Conservation (phyloP, 139 green algal species). For the Chlamydomonas asymmetrica region DNA sequence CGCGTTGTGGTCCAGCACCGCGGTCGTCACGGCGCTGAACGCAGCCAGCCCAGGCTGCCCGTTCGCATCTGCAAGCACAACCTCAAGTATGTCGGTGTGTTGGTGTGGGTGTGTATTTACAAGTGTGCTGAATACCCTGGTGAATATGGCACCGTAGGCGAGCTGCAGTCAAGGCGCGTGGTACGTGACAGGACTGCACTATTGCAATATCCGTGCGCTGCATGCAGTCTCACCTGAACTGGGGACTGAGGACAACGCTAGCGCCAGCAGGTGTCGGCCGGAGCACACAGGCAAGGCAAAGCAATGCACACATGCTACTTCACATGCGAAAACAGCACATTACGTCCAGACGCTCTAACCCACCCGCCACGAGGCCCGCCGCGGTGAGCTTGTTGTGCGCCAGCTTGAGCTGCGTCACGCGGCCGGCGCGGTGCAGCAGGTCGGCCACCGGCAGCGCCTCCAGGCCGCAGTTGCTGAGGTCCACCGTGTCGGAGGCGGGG, state of each 20-base stretch:
- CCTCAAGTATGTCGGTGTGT: no score
- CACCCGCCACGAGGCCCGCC: background rate
- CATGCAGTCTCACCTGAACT: no score
- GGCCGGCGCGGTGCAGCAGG: slow-evolving; percentile 32
- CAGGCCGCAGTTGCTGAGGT: slow-evolving; percentile 40
- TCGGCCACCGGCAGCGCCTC: slow-evolving; percentile 36
- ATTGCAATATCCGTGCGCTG: no score
- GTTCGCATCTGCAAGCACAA: no score
- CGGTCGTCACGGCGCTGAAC: slow-evolving; percentile 24
- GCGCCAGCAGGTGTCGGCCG: background rate
- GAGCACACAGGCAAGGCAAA: no score
- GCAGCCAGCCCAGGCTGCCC: slow-evolving; percentile 30
- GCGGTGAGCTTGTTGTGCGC: slow-evolving; percentile 40
- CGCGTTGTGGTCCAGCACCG: slow-evolving; percentile 57
- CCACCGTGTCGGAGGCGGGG: slow-evolving; percentile 29
- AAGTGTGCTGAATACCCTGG: no score
- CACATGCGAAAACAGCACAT: background rate
- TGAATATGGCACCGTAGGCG: no score
- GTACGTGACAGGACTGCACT: no score
- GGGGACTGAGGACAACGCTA: slow-evolving; percentile 18
- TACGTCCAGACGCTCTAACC: no score
- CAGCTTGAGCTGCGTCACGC: slow-evolving; percentile 44
- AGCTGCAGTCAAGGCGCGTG: no score
- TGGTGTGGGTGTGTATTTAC: no score
- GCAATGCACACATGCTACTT: no score